These are phyloP conservation scores for Fusarium aywerte DNA, from an alignment of 2,329 filamentous ascomycete genomes.

Conservation along the genomic window DNA sequence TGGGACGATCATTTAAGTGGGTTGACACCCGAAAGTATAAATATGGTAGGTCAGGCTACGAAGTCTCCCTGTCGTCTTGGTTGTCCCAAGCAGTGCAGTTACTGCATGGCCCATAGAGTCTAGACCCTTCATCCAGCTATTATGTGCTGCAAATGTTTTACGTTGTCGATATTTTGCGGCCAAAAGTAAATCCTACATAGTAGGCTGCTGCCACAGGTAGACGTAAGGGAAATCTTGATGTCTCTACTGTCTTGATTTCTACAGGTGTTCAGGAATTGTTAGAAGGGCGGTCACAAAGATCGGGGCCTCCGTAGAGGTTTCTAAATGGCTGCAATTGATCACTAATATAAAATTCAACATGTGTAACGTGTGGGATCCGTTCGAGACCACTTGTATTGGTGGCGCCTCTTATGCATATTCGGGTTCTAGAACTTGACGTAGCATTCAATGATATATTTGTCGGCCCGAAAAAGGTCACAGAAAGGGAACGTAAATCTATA, in stretches of 20 bases:
- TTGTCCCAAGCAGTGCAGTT: not conserved
- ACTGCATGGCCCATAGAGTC: not conserved
- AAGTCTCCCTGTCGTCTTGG: not conserved
- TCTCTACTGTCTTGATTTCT: too few relatives aligned
- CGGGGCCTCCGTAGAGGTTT: too few relatives aligned
- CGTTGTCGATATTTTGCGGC: too few relatives aligned
- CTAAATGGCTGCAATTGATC: not conserved
- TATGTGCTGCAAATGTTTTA: too few relatives aligned
- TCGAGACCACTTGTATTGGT: not conserved
- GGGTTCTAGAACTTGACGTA: not conserved
- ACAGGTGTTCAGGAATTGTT: not conserved
- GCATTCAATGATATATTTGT: too few relatives aligned
- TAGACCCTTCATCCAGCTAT: too few relatives aligned
- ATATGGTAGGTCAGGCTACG: not conserved
- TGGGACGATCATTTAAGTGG: not conserved
- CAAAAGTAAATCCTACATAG: too few relatives aligned
- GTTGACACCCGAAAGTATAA: not conserved
- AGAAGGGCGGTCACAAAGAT: too few relatives aligned
- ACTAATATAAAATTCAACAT: not conserved
- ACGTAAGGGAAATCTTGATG: too few relatives aligned
- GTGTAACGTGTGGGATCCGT: not conserved
- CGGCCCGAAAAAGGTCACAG: too few relatives aligned
- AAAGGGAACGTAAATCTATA: too few relatives aligned
- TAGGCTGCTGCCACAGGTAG: too few relatives aligned
- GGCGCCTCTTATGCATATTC: not conserved